phyloP scores from a whole-genome alignment of 257 asterid genomes.

The Gardenia jasminoides region DNA sequence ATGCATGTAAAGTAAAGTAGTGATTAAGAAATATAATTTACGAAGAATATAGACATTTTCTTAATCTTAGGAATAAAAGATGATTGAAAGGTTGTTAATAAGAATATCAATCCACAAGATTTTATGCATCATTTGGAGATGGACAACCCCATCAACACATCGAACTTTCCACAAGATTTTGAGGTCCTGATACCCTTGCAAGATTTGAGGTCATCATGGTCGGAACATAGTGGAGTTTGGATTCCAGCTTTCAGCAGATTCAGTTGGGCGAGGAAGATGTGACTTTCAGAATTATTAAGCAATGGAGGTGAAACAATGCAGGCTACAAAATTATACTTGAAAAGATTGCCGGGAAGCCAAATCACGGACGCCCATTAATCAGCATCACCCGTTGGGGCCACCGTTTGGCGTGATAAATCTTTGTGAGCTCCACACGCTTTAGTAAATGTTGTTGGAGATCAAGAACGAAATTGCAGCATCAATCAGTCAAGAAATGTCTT shows the following conservation, averaged over 20 bases:
- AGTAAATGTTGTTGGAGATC: neutral
- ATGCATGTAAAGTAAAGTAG: too few relatives aligned
- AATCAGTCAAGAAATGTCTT: neutral
- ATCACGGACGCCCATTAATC: neutral
- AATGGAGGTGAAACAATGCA: neutral
- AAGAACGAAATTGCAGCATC: neutral
- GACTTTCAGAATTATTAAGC: too few relatives aligned
- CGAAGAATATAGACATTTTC: too few relatives aligned
- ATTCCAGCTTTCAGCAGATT: too few relatives aligned
- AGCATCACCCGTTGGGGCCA: neutral
- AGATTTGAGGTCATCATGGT: neutral
- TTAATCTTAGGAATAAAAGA: neutral
- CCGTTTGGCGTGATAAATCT: neutral
- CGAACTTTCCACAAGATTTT: too few relatives aligned
- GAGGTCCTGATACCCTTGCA: too few relatives aligned
- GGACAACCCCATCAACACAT: neutral
- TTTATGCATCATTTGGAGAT: neutral
- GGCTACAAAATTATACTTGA: neutral
- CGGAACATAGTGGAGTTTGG: neutral
- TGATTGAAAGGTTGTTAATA: neutral
- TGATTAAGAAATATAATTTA: too few relatives aligned
- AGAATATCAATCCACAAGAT: too few relatives aligned
- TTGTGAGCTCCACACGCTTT: neutral
- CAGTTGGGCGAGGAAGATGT: too few relatives aligned
- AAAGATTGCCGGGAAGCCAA: neutral